Evolutionary conservation across 192 early-diverging fungal genomes (phyloP).

Genomic region (Linnemannia zychae): DNA sequence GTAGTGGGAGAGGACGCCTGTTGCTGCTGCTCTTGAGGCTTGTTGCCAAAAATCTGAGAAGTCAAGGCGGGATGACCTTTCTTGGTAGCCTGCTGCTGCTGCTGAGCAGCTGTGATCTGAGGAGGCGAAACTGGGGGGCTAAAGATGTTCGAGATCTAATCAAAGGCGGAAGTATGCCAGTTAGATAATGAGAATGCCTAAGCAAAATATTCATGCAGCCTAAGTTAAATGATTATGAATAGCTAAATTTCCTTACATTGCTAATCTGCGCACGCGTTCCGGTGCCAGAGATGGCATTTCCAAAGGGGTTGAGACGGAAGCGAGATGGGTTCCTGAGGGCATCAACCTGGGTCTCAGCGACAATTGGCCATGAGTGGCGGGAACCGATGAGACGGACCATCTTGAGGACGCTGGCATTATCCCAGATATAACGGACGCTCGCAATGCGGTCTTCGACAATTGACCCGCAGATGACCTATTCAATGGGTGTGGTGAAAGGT

Average conservation of each 20-base stretch:
- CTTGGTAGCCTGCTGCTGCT: conserved; percentile 1
- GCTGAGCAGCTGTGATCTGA: neutral
- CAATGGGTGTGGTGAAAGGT: neutral
- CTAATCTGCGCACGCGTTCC: conserved; percentile 25
- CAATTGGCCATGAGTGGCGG: conserved; percentile 58
- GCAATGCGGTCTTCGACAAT: conserved; percentile 40
- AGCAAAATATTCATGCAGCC: neutral
- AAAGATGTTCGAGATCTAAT: conserved; percentile 52
- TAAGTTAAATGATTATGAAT: neutral
- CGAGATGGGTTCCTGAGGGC: conserved; percentile 34
- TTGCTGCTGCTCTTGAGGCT: neutral
- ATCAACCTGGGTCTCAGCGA: conserved; percentile 56
- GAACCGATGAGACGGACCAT: conserved; percentile 53
- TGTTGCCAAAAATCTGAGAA: neutral
- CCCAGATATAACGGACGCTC: conserved; percentile 50
- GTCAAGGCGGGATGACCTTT: conserved; percentile 16
- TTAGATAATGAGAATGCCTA: neutral
- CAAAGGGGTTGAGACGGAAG: conserved; percentile 56
- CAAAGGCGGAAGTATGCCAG: neutral
- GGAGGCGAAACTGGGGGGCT: conserved; percentile 37
- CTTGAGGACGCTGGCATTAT: conserved; percentile 55
- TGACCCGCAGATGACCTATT: conserved; percentile 44
- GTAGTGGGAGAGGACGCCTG: neutral
- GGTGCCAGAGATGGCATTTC: conserved; percentile 31
- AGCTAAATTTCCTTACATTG: conserved; percentile 3